Percentiles rank a stretch among this genome's conserved stretches.
phyloP scores from a whole-genome alignment of 495 filamentous ascomycete genomes.

The Penicillium pancosmium region DNA sequence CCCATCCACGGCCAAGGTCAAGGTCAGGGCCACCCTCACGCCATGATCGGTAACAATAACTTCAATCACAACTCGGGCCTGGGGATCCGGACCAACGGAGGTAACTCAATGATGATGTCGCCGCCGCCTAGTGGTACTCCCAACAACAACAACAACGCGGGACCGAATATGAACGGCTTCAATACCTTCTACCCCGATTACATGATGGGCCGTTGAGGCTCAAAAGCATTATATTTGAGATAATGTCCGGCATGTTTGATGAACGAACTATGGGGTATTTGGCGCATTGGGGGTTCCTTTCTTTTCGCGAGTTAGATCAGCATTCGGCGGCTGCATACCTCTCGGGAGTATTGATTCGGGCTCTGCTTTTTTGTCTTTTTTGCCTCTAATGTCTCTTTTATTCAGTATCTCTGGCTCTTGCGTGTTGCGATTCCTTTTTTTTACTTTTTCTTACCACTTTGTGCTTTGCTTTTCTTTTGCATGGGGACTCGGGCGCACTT shows the following conservation, averaged over 20 bases:
- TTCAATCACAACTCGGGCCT: slow-evolving; percentile 49
- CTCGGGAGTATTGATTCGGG: slow-evolving; percentile 47
- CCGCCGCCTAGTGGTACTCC: slow-evolving; percentile 42
- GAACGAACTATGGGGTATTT: slow-evolving; percentile 45
- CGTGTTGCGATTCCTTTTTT: slow-evolving; percentile 12
- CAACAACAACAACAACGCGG: slow-evolving; percentile 40
- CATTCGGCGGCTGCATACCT: slow-evolving; percentile 51
- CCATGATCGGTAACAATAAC: slow-evolving; percentile 36
- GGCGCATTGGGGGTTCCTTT: slow-evolving; percentile 47
- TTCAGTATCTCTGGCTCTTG: slow-evolving; percentile 1
- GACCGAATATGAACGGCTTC: slow-evolving; percentile 46
- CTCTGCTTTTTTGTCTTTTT: slow-evolving; percentile 36
- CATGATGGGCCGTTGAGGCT: slow-evolving; percentile 60
- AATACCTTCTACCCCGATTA: slow-evolving; percentile 58
- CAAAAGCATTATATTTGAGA: slow-evolving; percentile 32
- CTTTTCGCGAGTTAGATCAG: slow-evolving; percentile 51
- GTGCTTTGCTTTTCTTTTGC: slow-evolving; percentile 26
- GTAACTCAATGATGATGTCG: slow-evolving; percentile 48
- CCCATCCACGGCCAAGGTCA: slow-evolving; percentile 24
- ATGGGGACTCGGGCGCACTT: slow-evolving; percentile 46
- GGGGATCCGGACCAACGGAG: slow-evolving; percentile 45
- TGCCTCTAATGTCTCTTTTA: slow-evolving; percentile 12
- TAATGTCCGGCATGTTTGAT: slow-evolving; percentile 55
- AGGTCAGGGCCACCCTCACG: slow-evolving; percentile 34
- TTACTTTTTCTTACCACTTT: slow-evolving; percentile 12